phyloP scores from a whole-genome alignment of 116 monocot species.

The Papilionanthe hybrid region DNA sequence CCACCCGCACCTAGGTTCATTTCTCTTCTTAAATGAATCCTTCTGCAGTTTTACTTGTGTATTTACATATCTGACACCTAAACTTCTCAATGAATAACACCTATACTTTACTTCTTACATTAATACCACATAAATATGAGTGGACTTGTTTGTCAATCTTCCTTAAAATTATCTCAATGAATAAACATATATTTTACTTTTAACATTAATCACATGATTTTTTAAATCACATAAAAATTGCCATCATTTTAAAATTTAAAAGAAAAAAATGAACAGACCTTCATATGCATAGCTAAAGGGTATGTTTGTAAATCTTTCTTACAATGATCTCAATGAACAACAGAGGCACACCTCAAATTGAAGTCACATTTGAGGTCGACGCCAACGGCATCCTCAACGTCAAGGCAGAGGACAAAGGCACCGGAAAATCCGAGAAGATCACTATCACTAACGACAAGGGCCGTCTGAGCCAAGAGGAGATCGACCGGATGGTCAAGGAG shows the following conservation, averaged over 20 bases:
- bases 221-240: too few species aligned
- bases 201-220: too few species aligned
- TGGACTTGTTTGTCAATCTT: too few species aligned
- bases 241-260: too few species aligned
- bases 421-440: conserved; percentile 64
- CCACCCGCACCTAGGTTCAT: conserved; percentile 57
- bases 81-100: too few species aligned
- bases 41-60: background rate
- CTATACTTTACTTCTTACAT: too few species aligned
- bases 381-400: conserved; percentile 71
- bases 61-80: too few species aligned
- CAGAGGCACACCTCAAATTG: conserved; percentile 60
- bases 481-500: conserved; percentile 68
- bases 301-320: background rate
- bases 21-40: background rate
- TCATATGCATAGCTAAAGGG: too few species aligned
- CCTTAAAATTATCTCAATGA: too few species aligned
- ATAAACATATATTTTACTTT: too few species aligned
- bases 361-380: conserved; percentile 75
- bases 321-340: background rate
- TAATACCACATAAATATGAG: too few species aligned
- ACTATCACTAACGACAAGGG: conserved; percentile 76
- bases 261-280: too few species aligned
- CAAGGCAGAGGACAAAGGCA: conserved; percentile 60
- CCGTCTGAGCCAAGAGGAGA: conserved; percentile 73